Base-by-base conservation (phyloP, 192 early-diverging fungal genomes). In the Coemansia sp. region DNA sequence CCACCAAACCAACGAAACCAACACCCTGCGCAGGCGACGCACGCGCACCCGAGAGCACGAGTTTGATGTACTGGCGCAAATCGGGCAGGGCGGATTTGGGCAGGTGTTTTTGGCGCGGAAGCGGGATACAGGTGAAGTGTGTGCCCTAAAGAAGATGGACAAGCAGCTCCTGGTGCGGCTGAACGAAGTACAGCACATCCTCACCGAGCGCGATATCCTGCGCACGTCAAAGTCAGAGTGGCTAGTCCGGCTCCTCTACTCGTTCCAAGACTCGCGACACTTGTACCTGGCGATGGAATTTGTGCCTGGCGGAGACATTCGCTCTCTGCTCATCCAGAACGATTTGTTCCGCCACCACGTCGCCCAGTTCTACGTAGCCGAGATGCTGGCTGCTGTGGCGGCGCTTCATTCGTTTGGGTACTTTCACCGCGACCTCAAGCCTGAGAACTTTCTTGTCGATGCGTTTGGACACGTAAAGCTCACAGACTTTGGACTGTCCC, bases 231-330 rank as follows among this genome's bases (percentile, higher is more conserved):
- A 85, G 56, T 85, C 83, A 7, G 72, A 76, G 17, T 96, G 93
- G 93, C 89, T 96, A 26, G 92, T 96, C 26, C 91, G 90, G 70
- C 78, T 96, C 34, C 85, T 93, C 26, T 96, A 95, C 60, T 88
- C 93, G 4, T 96, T 96, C 65, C 95, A 92, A 53, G 90, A 92
- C 70, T 56, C 60, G 15, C 85, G 87, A 19, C 57, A 82, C 41
- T 76, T 92, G 21, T 92, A 89, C 58, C 58, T 92, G 57, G 90
- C 87, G 18, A 91, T 92, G 88, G 87, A 81, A 72, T 82, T 78
- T 69, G 72, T 77, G 26, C 77, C 76, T 0, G 90, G 90, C 46
- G 90, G 90, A 10, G 90, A 92, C 56, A 80, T 92, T 33, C 76
- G 89, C 37, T 91, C 93, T 32, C 77, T 93, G 58, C 75, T 95